These are phyloP conservation scores for Trifolium fragiferum DNA, from an alignment of 306 rosid genomes.

Conservation along the genomic window DNA sequence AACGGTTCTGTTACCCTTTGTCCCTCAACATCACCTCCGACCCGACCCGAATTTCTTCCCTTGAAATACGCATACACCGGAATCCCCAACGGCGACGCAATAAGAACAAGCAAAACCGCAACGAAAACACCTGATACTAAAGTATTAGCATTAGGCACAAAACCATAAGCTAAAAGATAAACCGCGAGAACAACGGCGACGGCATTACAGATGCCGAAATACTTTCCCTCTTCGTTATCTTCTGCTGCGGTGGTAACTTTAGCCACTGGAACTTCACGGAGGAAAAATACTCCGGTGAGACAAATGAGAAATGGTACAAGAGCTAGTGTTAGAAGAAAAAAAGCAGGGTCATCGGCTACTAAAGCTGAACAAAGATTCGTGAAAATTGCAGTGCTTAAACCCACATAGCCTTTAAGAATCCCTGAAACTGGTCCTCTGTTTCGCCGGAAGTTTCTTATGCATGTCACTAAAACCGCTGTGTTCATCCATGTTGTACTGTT, in stretches of 20 bases:
- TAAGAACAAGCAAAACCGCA: constrained; percentile 51
- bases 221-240: constrained; percentile 57
- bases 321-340: constrained; percentile 76
- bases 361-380: constrained; percentile 77
- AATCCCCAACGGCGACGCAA: constrained; percentile 66
- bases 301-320: constrained; percentile 74
- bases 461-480: constrained; percentile 88
- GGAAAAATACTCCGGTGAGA: constrained; percentile 72
- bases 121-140: constrained; percentile 56
- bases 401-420: constrained; percentile 79
- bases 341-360: constrained; percentile 62
- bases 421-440: constrained; percentile 93
- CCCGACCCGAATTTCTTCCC: constrained; percentile 19
- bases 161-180: constrained; percentile 60
- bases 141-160: constrained; percentile 54
- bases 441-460: constrained; percentile 71
- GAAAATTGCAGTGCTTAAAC: constrained; percentile 94
- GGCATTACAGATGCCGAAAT: constrained; percentile 64
- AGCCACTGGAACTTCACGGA: constrained; percentile 66
- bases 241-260: constrained; percentile 37
- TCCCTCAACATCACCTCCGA: constrained; percentile 50
- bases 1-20: constrained; percentile 48
- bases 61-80: constrained; percentile 58
- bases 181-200: constrained; percentile 72
- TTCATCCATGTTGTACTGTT: constrained; percentile 99